Conservation (phyloP, 306 rosid species). For the Coriaria nepalensis region DNA sequence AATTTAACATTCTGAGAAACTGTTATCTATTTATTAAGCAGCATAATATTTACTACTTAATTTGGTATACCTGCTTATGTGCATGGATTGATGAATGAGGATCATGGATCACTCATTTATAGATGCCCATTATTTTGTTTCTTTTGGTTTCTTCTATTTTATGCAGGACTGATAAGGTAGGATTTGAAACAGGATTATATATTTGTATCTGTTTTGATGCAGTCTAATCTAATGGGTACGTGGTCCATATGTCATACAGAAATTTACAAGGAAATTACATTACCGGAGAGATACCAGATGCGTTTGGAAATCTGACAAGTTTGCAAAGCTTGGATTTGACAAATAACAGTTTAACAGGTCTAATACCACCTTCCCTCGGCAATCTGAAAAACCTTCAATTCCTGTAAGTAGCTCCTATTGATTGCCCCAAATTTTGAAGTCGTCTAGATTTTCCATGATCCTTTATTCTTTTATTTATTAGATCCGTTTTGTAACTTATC, state of each 20-base stretch:
- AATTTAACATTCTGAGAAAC: too few relatives aligned
- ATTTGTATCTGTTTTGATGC: background rate
- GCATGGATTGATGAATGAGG: too few relatives aligned
- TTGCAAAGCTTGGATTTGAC: conserved; percentile 68
- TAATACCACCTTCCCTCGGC: conserved; percentile 78
- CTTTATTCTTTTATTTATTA: too few relatives aligned
- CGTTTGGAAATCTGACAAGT: conserved; percentile 59
- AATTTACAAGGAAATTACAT: conserved; percentile 76
- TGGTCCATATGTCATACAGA: conserved; percentile 34
- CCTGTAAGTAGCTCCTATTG: conserved; percentile 50
- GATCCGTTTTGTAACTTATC: background rate
- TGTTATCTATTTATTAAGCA: too few relatives aligned
- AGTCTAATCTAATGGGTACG: conserved; percentile 5
- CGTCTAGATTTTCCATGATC: too few relatives aligned
- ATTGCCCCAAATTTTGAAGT: conserved; percentile 6
- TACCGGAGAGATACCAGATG: conserved; percentile 63
- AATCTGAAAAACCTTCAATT: conserved; percentile 64
- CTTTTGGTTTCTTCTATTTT: too few relatives aligned
- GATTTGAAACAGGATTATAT: background rate
- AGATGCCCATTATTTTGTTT: too few relatives aligned
- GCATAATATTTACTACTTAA: too few relatives aligned
- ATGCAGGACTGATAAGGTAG: background rate
- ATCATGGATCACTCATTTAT: too few relatives aligned
- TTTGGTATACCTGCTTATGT: too few relatives aligned
- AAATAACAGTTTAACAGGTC: conserved; percentile 58